These are phyloP conservation scores for Penicillium sp. DNA, from an alignment of 2,329 filamentous ascomycete genomes.

Conservation along the genomic window DNA sequence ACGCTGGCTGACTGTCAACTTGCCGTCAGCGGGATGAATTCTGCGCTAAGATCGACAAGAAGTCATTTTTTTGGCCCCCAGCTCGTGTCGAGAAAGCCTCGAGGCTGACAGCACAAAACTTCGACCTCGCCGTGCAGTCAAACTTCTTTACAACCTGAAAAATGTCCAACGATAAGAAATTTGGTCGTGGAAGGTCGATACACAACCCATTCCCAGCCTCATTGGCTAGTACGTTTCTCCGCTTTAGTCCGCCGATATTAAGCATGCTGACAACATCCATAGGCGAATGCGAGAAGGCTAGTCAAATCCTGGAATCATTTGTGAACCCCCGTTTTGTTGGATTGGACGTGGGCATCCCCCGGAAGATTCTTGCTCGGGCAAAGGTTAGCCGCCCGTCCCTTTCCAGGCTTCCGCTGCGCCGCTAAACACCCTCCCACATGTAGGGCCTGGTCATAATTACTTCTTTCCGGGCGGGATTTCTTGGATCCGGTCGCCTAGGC, in stretches of 20 bases:
- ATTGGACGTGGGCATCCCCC: constrained; percentile 66
- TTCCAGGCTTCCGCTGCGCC: not conserved
- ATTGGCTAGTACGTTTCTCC: constrained; percentile 41
- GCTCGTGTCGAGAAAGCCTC: not conserved
- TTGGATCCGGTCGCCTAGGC: constrained; percentile 49
- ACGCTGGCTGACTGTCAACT: too few relatives aligned
- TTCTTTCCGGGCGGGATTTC: constrained; percentile 48
- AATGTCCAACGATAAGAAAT: not conserved
- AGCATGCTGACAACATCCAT: constrained; percentile 43
- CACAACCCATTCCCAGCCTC: constrained; percentile 49
- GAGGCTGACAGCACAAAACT: not conserved
- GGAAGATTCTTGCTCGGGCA: not conserved
- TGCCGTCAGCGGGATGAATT: not conserved
- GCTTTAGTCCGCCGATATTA: constrained; percentile 11
- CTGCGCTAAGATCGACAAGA: not conserved
- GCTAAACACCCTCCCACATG: constrained; percentile 87
- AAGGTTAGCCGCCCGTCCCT: not conserved
- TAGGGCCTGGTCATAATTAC: constrained; percentile 52
- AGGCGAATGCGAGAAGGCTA: constrained; percentile 93
- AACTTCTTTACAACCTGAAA: too few relatives aligned
- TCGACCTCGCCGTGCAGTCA: too few relatives aligned
- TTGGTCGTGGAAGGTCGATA: constrained; percentile 19
- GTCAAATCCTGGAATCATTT: constrained; percentile 90
- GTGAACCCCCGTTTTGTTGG: constrained; percentile 88
- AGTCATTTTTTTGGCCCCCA: not conserved